These are phyloP conservation scores for Globisporangium ultimum DNA, from an alignment of 352 stramenopile species.

Conservation along the genomic window DNA sequence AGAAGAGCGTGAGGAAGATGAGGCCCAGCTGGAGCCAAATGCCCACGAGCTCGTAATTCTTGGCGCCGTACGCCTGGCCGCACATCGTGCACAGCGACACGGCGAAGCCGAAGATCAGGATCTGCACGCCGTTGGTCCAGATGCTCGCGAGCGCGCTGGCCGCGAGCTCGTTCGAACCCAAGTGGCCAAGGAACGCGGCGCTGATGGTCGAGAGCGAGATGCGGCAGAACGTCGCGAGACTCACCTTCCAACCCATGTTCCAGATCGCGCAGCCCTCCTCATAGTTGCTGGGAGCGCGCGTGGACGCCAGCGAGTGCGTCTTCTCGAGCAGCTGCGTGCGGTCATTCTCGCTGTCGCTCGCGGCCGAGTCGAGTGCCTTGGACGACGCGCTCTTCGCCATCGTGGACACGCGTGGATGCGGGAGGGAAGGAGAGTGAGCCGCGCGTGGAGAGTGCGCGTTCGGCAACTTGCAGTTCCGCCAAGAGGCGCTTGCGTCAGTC, in stretches of 20 bases:
- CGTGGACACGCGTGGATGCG: too few relatives aligned
- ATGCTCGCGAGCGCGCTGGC: constrained; percentile 69
- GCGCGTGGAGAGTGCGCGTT: too few relatives aligned
- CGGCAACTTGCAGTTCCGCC: too few relatives aligned
- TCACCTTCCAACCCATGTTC: constrained; percentile 84
- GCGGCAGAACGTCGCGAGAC: constrained; percentile 75
- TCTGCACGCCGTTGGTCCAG: constrained; percentile 78
- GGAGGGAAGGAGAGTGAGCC: too few relatives aligned
- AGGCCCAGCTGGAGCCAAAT: constrained; percentile 80
- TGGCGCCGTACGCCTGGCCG: constrained; percentile 72
- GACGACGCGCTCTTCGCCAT: too few relatives aligned
- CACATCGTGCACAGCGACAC: constrained; percentile 80
- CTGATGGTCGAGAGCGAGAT: constrained; percentile 79
- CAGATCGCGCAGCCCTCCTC: constrained; percentile 69
- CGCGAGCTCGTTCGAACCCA: constrained; percentile 72
- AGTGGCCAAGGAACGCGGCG: constrained; percentile 71
- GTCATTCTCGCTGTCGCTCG: constrained; percentile 2
- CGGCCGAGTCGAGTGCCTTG: background rate
- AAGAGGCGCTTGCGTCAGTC: too few relatives aligned
- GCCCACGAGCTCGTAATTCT: constrained; percentile 74
- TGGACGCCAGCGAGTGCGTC: background rate
- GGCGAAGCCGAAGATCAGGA: constrained; percentile 77
- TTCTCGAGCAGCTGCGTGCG: constrained; percentile 10
- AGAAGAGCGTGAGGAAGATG: constrained; percentile 62
- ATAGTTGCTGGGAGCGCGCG: constrained; percentile 16